Base-by-base conservation (phyloP, 805 yeast genomes). In the Metschnikowia similis region DNA sequence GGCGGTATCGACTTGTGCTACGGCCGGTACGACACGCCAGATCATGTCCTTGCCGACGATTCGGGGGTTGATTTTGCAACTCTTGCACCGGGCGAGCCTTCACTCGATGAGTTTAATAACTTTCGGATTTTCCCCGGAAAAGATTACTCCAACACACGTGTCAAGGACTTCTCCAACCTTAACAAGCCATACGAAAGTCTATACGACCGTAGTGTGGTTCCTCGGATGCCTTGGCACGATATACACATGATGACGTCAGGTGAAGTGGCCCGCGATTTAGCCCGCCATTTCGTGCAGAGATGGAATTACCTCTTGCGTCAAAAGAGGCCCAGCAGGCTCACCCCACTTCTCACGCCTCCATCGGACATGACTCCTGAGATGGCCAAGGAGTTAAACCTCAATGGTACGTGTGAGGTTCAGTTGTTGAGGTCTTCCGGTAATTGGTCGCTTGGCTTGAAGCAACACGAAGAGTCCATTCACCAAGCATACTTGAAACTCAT, bases 191-290 rank as follows among this genome's bases (percentile, higher is more conserved):
- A 84, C 61, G 95, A 89, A 45, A 88, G 89, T 21, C 86, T 92
- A 94, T 89, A 89, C 62, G 96, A 94, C 66, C 79, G 99, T 52
- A 73, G 78, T 13, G 66, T 66, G 16, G 77, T 81, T 17, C 98
- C 99, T 2, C 80, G 99, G 59, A 94, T 94, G 99, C 99, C 99
- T 8, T 94, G 99, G 99, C 99, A 94, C 67, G 99, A 94, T 76
- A 89, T 94, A 35, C 98, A 94, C 58, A 94, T 91, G 96, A 83
- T 90, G 70, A 83, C 95, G 1, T 81, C 91, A 2, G 99, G 99
- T 11, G 95, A 91, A 61, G 83, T 91, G 3, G 99, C 98, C 0
- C 78, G 97, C 52, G 99, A 94, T 66, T 68, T 92, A 47, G 80
- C 96, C 0, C 80, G 99, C 50, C 98, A 94, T 66, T 94, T 95